A percentile compares a stretch with the other conserved stretches of the same genome.
These are phyloP conservation scores for Tulasnella sp. DNA, from an alignment of 768 basidiomycete genomes.

Conservation along the genomic window DNA sequence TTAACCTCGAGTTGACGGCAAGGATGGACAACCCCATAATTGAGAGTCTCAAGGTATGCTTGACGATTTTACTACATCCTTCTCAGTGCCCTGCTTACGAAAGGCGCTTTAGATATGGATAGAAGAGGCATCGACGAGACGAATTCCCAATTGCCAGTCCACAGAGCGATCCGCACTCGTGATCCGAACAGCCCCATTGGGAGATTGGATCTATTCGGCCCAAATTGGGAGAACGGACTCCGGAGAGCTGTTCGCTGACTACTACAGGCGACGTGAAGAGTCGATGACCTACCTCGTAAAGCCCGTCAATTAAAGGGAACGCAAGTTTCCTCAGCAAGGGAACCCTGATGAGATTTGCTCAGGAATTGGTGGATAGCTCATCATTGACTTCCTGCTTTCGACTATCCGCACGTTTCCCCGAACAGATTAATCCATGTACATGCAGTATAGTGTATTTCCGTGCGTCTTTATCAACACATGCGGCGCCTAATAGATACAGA, in stretches of 20 bases:
- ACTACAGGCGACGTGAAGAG: neutral
- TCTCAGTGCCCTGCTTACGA: neutral
- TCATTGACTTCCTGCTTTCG: neutral
- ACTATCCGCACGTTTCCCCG: neutral
- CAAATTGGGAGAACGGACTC: neutral
- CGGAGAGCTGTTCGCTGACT: neutral
- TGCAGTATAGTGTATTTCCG: neutral
- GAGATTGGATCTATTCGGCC: neutral
- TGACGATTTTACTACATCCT: too few relatives aligned
- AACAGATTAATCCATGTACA: neutral
- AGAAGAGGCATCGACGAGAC: neutral
- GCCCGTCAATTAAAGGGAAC: neutral
- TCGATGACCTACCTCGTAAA: neutral
- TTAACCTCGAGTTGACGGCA: neutral
- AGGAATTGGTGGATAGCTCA: too few relatives aligned
- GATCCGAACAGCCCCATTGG: neutral
- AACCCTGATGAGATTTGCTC: too few relatives aligned
- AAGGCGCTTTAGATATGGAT: neutral
- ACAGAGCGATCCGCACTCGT: neutral
- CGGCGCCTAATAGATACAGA: too few relatives aligned
- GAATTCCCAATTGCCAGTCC: neutral
- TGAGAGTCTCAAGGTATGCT: neutral
- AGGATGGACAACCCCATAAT: neutral
- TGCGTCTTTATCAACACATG: too few relatives aligned
- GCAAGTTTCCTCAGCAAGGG: neutral